Evolutionary conservation across 768 basidiomycete species (phyloP), one percentile per base, ranked within the genome.

Genomic region (Gloeophyllum trabeum): DNA sequence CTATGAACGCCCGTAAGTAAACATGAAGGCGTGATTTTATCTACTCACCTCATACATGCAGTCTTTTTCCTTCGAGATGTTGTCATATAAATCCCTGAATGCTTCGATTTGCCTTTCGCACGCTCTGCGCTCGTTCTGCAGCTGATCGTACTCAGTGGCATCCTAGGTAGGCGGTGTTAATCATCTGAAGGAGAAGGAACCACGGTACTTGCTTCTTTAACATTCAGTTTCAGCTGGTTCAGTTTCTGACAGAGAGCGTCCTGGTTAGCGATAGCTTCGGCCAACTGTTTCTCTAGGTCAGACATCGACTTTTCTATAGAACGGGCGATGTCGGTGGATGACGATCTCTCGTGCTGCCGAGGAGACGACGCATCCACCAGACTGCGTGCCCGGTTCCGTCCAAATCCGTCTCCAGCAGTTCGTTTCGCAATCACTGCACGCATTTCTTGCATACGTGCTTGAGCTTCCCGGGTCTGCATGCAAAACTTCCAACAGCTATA

Each of bases 1-100:
- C 90, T 93, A 25, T 5, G 24, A 6, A 42, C 21, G 23, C 30
- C 18, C 20, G 20, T 23, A 41, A n/a, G 42, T 22, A n/a, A n/a
- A n/a, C n/a, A n/a, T n/a, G 25, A 21, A 3, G 13, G 55, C 71
- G 52, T 32, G n/a, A n/a, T n/a, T n/a, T n/a, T n/a, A n/a, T n/a
- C n/a, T n/a, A n/a, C n/a, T n/a, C n/a, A 91, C 90, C 69, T 91
- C 85, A 49, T 92, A 93, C 74, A 94, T 83, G 57, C 90, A 85
- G 53, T 92, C 87, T 60, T 93, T 86, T 65, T 96, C 92, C 1
- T 79, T 71, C 6, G 81, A 84, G 24, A 78, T 75, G 52, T 93
- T 85, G 14, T 72, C 69, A 12, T 90, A 66, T 22, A 92, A 68
- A 49, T 75, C 76, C 58, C 87, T 87, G 3, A 91, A 75, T 22